Evolutionary conservation across 2,329 filamentous ascomycete genomes (phyloP).

Genomic region (Talaromyces funiculosus): DNA sequence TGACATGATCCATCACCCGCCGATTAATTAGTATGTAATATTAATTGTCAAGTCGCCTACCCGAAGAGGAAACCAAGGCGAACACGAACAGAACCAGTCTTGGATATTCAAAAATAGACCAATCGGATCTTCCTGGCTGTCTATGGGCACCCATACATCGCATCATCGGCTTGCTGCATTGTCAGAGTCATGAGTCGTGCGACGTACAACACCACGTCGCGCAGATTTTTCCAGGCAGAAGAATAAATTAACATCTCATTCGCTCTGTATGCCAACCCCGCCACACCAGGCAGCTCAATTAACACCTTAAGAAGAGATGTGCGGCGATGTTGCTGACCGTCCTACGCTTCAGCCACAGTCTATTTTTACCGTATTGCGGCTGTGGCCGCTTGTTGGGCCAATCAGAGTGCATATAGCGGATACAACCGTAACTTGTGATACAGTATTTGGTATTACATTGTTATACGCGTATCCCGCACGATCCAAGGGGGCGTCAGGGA

Average conservation of each 20-base stretch:
- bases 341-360: not conserved
- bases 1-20: not conserved
- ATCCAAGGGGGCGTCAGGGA: not conserved
- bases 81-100: not conserved
- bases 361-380: slow-evolving; percentile 9
- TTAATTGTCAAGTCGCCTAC: not conserved
- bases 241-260: not conserved
- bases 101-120: not conserved
- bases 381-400: slow-evolving; percentile 10
- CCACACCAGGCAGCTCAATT: slow-evolving; percentile 7
- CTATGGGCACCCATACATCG: not conserved
- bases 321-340: not conserved
- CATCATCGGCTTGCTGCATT: not conserved
- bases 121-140: slow-evolving; percentile 5
- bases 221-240: slow-evolving; percentile 7
- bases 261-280: not conserved
- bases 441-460: not conserved
- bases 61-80: not conserved
- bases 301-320: not conserved
- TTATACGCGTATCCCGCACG: not conserved
- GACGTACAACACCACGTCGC: not conserved
- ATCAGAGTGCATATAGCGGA: not conserved
- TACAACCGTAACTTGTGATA: not conserved
- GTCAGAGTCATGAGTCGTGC: not conserved
- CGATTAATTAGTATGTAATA: not conserved